Evolutionary conservation across 768 basidiomycete species (phyloP).

Genomic region (Coprinopsis cinerea): DNA sequence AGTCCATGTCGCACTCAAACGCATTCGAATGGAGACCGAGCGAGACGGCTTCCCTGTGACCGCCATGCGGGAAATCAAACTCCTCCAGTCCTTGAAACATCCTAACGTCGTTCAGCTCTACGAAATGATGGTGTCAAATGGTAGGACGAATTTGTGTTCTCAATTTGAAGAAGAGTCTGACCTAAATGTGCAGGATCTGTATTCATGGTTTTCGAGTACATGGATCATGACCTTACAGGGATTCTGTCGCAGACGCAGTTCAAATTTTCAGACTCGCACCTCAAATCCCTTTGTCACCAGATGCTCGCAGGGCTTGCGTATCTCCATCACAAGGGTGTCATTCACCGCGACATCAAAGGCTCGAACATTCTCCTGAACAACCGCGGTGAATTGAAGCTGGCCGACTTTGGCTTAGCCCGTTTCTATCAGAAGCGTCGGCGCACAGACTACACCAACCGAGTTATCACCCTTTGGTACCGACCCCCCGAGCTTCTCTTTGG

Average conservation of each 20-base stretch:
- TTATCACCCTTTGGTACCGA: conserved; percentile 98
- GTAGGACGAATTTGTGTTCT: conserved; percentile 35
- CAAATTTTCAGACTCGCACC: conserved; percentile 74
- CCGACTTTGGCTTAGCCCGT: conserved; percentile 94
- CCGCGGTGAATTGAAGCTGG: conserved; percentile 89
- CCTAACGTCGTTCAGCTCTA: conserved; percentile 83
- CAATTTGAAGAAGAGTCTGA: background rate
- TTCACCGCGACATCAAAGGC: conserved; percentile 98
- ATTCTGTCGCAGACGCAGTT: conserved; percentile 89
- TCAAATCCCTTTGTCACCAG: conserved; percentile 94
- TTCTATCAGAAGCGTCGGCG: conserved; percentile 89
- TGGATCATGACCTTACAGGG: conserved; percentile 98
- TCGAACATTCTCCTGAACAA: conserved; percentile 95
- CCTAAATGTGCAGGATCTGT: conserved; percentile 62
- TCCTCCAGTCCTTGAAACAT: conserved; percentile 87
- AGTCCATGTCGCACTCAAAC: conserved; percentile 82
- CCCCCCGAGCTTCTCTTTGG: conserved; percentile 94
- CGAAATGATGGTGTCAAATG: conserved; percentile 99
- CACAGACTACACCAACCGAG: conserved; percentile 97
- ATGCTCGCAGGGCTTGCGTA: conserved; percentile 95
- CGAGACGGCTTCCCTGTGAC: conserved; percentile 98
- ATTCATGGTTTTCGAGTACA: conserved; percentile 99
- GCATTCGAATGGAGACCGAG: conserved; percentile 97
- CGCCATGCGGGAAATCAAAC: conserved; percentile 97
- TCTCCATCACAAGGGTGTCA: conserved; percentile 91